Percentiles rank a stretch among this genome's conserved stretches.
Conservation (phyloP, 768 basidiomycete species). For the Auriscalpium vulgare region DNA sequence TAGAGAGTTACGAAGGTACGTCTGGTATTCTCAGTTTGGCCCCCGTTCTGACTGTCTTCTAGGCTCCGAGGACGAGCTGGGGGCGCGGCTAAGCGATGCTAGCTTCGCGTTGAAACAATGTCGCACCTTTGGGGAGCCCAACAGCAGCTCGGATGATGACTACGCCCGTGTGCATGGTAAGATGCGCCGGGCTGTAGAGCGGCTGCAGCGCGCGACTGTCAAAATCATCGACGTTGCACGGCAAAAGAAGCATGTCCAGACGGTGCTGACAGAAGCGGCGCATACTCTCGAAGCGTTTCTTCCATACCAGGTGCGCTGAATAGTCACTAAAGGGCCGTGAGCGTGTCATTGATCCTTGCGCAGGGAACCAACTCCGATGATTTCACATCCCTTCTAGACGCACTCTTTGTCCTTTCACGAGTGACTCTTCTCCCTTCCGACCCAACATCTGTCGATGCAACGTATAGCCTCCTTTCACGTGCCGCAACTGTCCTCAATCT, state of each 20-base stretch:
- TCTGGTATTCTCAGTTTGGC: neutral
- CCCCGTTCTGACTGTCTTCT: neutral
- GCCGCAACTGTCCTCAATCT: slow-evolving; percentile 26
- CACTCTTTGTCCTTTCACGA: slow-evolving; percentile 47
- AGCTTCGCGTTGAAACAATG: slow-evolving; percentile 2
- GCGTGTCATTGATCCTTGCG: neutral
- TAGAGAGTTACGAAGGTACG: slow-evolving; percentile 7
- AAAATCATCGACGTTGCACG: slow-evolving; percentile 35
- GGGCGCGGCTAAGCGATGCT: slow-evolving; percentile 3
- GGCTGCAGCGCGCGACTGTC: slow-evolving; percentile 42
- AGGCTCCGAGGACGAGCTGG: slow-evolving; percentile 5
- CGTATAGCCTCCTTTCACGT: slow-evolving; percentile 40
- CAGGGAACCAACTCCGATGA: slow-evolving; percentile 20
- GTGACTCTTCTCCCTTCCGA: slow-evolving; percentile 31
- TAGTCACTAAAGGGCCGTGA: too few species aligned
- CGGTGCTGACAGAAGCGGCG: slow-evolving; percentile 30
- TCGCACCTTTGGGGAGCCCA: neutral
- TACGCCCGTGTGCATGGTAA: slow-evolving; percentile 37
- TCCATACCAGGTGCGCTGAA: too few species aligned
- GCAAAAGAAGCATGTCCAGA: slow-evolving; percentile 8
- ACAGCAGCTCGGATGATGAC: slow-evolving; percentile 24
- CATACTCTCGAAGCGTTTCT: slow-evolving; percentile 1
- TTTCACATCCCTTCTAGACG: slow-evolving; percentile 45
- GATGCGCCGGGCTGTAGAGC: slow-evolving; percentile 53
- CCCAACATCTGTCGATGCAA: slow-evolving; percentile 36